Conservation (phyloP, 2,329 filamentous ascomycete species). For the Exophiala sp. region DNA sequence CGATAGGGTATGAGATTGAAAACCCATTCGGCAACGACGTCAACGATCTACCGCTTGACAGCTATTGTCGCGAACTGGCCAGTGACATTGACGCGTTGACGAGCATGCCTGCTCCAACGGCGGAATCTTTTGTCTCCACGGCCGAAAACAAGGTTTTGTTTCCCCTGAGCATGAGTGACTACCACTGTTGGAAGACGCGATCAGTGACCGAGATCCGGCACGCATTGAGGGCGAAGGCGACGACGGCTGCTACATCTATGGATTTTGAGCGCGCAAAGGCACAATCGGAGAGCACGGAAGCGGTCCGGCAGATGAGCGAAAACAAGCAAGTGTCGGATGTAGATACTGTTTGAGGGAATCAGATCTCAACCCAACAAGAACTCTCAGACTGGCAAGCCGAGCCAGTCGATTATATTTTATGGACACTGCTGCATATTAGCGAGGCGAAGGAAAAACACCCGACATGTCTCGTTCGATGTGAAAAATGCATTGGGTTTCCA, state of each 20-base stretch:
- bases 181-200: constrained; percentile 45
- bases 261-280: constrained; percentile 19
- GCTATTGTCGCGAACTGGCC: constrained; percentile 68
- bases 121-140: constrained; percentile 48
- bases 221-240: constrained; percentile 37
- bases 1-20: constrained; percentile 75
- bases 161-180: constrained; percentile 49
- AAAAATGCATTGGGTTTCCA: too few relatives aligned
- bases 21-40: constrained; percentile 80
- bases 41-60: constrained; percentile 71
- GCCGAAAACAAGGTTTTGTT: constrained; percentile 51
- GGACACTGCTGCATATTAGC: too few relatives aligned
- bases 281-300: constrained; percentile 9
- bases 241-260: constrained; percentile 18
- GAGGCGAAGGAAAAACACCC: too few relatives aligned
- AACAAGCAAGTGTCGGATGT: not conserved
- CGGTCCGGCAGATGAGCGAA: not conserved
- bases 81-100: constrained; percentile 69
- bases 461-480: too few relatives aligned
- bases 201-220: constrained; percentile 44
- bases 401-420: too few relatives aligned
- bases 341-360: not conserved
- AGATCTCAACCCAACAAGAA: not conserved
- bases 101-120: constrained; percentile 48
- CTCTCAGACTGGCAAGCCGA: too few relatives aligned